Conservation (phyloP, 78 protist species). For the Monosiga brevicollis region DNA sequence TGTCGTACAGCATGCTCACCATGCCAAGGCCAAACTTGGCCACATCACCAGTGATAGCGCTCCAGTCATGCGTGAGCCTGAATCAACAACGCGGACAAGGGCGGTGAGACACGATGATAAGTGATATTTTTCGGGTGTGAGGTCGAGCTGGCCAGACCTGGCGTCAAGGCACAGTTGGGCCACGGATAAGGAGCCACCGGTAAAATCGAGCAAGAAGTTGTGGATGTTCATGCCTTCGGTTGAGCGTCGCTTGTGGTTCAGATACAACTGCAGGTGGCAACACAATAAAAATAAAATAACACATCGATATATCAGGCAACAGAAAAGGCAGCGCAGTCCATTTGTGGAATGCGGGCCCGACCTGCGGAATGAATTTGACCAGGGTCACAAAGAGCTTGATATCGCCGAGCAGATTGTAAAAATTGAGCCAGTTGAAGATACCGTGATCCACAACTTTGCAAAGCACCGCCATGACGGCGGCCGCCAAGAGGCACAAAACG, state of each 20-base stretch:
- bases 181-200: conserved; percentile 75
- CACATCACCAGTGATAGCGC: background rate
- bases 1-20: background rate
- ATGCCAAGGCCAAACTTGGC: background rate
- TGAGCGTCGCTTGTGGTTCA: conserved; percentile 53
- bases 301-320: no score
- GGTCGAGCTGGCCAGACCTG: no score
- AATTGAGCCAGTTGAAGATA: conserved; percentile 25
- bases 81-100: background rate
- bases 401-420: conserved; percentile 30
- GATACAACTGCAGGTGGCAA: conserved; percentile 17
- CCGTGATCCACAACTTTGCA: no score
- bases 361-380: conserved; percentile 76
- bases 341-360: background rate
- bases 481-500: no score
- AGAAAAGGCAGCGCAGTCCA: no score
- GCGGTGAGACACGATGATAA: background rate
- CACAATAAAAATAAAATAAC: background rate
- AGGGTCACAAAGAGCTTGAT: conserved; percentile 63
- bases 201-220: conserved; percentile 74
- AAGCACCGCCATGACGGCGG: no score
- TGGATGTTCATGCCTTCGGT: conserved; percentile 81
- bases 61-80: background rate
- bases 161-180: conserved; percentile 61
- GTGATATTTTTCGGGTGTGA: no score